Evolutionary conservation across 495 filamentous ascomycete species (phyloP).

Genomic region (Glarea lozoyensis): DNA sequence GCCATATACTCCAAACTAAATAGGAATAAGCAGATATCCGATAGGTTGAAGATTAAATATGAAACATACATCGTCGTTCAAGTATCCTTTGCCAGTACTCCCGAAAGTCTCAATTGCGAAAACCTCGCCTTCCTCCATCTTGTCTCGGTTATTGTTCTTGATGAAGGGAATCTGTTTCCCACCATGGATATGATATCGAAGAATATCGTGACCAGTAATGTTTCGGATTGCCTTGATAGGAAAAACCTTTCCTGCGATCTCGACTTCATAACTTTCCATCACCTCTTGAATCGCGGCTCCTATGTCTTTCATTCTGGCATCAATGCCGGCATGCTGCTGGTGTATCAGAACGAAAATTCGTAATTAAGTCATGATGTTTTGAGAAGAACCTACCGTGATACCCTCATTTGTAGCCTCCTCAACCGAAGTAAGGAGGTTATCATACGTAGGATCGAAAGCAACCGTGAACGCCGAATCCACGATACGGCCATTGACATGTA

Average conservation of each 20-base stretch:
- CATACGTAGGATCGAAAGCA: conserved; percentile 75
- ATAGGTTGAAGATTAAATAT: background rate
- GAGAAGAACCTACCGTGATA: conserved; percentile 41
- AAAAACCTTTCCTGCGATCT: conserved; percentile 63
- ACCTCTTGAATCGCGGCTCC: conserved; percentile 71
- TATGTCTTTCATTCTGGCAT: conserved; percentile 68
- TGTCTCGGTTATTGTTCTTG: conserved; percentile 64
- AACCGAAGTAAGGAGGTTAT: conserved; percentile 71
- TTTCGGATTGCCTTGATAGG: conserved; percentile 80
- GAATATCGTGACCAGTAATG: conserved; percentile 82
- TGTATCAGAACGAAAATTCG: background rate
- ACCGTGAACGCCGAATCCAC: conserved; percentile 90
- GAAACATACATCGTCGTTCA: conserved; percentile 57
- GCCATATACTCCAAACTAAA: conserved; percentile 82
- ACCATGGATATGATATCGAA: conserved; percentile 79
- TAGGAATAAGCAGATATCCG: background rate
- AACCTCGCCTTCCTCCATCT: conserved; percentile 91
- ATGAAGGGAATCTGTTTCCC: conserved; percentile 83
- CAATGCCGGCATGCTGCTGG: conserved; percentile 63
- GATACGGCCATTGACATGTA: conserved; percentile 83
- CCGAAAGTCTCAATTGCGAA: conserved; percentile 95
- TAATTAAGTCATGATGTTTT: background rate
- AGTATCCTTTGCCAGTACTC: conserved; percentile 76
- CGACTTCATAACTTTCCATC: conserved; percentile 85
- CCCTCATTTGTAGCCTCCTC: conserved; percentile 86